Conservation (phyloP, 2,329 filamentous ascomycete species). For the Curvularia lunata region DNA sequence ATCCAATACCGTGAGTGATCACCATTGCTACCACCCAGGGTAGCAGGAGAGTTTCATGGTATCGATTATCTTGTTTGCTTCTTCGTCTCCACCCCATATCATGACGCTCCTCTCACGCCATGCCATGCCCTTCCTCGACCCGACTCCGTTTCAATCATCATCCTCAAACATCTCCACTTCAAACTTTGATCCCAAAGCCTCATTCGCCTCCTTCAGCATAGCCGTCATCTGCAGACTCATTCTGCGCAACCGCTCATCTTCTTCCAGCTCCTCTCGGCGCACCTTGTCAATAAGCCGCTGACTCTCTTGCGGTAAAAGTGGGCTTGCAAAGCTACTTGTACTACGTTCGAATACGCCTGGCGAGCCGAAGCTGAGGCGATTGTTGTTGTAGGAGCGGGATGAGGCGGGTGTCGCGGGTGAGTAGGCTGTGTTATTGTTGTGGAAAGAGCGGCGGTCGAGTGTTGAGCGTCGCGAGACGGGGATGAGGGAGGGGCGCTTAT, state of each 20-base stretch:
- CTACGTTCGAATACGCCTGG: constrained; percentile 32
- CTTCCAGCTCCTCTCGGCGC: constrained; percentile 74
- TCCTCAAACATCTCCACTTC: constrained; percentile 46
- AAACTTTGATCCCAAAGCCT: constrained; percentile 70
- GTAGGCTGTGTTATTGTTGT: constrained; percentile 20
- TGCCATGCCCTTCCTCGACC: no score
- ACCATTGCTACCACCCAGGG: no score
- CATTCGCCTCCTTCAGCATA: constrained; percentile 88
- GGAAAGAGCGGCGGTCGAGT: constrained; percentile 28
- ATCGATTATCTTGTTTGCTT: no score
- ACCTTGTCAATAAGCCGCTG: constrained; percentile 75
- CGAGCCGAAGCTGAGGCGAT: constrained; percentile 42
- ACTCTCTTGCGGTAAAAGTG: constrained; percentile 65
- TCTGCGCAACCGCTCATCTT: constrained; percentile 78
- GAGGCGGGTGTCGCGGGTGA: constrained; percentile 19
- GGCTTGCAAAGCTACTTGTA: constrained; percentile 30
- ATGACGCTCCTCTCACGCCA: no score
- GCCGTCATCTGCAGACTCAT: constrained; percentile 80
- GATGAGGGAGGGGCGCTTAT: constrained; percentile 52
- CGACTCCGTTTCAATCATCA: constrained; percentile 14
- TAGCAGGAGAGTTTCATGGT: no score
- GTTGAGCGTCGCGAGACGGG: constrained; percentile 52
- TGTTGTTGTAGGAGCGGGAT: constrained; percentile 32
- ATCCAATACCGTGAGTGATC: no score
- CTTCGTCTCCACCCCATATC: no score